Base-by-base conservation (phyloP, 2,329 filamentous ascomycete species). In the Aspergillus fijiensis region DNA sequence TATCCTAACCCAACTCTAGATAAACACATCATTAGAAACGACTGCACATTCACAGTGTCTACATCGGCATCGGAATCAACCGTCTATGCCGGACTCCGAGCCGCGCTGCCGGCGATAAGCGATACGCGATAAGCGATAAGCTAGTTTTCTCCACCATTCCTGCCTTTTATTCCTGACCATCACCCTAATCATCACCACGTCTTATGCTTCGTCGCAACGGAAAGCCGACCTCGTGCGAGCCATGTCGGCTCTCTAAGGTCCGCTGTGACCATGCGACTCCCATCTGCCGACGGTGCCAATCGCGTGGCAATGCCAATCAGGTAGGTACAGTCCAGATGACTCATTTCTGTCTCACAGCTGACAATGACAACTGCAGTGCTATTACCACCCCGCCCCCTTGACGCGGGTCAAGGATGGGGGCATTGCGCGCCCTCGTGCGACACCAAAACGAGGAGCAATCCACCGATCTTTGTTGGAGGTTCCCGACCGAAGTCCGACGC, bases 161-260 rank as follows among this genome's bases (percentile, higher is more conserved):
- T 57, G 53, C 12, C 60, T 60, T 4, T 23, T 57, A 2, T 59
- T 57, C n/a, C 56, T 56, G 55, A 63, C 61, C 2, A 61, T 61
- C 60, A 7, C 58, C 59, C 57, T 49, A 23, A 23, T 19, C 45
- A 3, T 11, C 33, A 52, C 14, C 9, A 49, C 48, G 50, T 33
- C 50, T 35, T 27, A 39, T 33, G 85, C 84, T 62, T 87, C 83
- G 1, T 19, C 49, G 49, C 27, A 65, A 57, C 49, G 31, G 55
- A 25, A 57, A 51, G 42, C 35, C 19, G 19, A 47, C 49, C 25
- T 57, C 55, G 7, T 57, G 55, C 48, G 49, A 57, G 39, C 55
- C 55, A 21, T 57, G 55, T 31, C 55, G 48, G 19, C 12, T 57
- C 55, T 57, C 55, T 16, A 57, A 57, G 21, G 49, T 57, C n/a